These are phyloP conservation scores for Trichoderma reesei DNA, from an alignment of 495 filamentous ascomycete genomes.

Conservation along the genomic window DNA sequence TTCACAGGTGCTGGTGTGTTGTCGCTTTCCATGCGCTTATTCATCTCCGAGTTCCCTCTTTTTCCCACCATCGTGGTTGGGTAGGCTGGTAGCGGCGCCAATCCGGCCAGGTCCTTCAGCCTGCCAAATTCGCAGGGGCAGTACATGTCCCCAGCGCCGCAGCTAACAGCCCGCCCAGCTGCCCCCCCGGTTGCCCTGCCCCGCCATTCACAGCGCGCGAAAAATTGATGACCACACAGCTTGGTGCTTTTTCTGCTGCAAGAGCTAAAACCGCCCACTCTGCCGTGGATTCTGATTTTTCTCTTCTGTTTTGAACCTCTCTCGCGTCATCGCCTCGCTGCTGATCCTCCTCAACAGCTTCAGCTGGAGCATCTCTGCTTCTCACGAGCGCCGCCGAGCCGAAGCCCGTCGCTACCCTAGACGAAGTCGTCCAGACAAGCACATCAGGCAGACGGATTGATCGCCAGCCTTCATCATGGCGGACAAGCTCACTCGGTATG, in stretches of 20 bases:
- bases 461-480: conserved; percentile 48
- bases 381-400: not conserved
- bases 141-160: not conserved
- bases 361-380: not conserved
- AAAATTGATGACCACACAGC: conserved; percentile 14
- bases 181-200: conserved; percentile 4
- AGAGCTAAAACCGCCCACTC: conserved; percentile 7
- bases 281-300: not conserved
- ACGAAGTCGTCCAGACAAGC: not conserved
- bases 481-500: conserved; percentile 78
- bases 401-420: conserved; percentile 10
- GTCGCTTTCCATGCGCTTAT: too few species aligned
- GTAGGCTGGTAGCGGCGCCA: not conserved
- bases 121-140: not conserved
- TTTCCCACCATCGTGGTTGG: too few species aligned
- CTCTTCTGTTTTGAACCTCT: conserved; percentile 1
- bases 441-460: not conserved
- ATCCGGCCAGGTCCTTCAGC: not conserved
- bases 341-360: not conserved
- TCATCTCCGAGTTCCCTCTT: too few species aligned
- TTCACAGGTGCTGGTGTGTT: too few species aligned
- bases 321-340: not conserved
- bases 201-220: conserved; percentile 9
- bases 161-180: not conserved
- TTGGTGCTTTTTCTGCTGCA: conserved; percentile 11